Base-by-base conservation (phyloP, 441 rosid genomes). In the Adansonia rubrostipa region DNA sequence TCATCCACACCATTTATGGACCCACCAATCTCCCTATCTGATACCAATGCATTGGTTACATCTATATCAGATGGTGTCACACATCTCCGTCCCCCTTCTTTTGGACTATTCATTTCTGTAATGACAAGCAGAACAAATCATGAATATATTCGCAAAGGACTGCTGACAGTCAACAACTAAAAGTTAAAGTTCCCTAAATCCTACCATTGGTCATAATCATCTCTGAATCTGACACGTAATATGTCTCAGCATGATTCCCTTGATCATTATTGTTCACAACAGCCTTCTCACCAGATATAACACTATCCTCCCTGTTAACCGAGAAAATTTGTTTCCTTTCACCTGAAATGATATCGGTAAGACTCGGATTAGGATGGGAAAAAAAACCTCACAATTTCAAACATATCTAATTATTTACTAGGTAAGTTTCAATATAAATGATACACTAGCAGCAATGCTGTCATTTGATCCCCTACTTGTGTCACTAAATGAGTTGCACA, bases 391-490 rank as follows among this genome's bases (percentile, higher is more conserved):
- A 40, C 40, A 24, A 17, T 53, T 48, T 54, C 48, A 40, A 57
- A 9, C 17, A 57, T 57, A 33, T 33, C 15, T 71, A 53, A 36
- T 71, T 53, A 28, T 71, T 50, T 24, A 40, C 17, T 17, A 22
- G 65, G 76, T 13, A 17, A 64, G 20, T 33, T 14, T 14, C 45
- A 64, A 33, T 5, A 14, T 14, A 64, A 10, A 33, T 36, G 19
- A 73, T 6, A 19, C 53, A 73, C 11, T 77, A 92, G 95, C 90
- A 73, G 80, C 44, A 76, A 80, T 79, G 77, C 80, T 80, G 63
- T 88, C 89, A 40, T 80, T 83, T 40, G 88, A 74, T 78, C 75
- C 88, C 94, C 63, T 85, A 86, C 79, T 48, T 9, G 47, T n/a
- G 47, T 69, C 80, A 60, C 86, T 85, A 79, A 84, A 83, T 80